Evolutionary conservation across 345 rosid genomes (phyloP).

Genomic region (Brassica incana): DNA sequence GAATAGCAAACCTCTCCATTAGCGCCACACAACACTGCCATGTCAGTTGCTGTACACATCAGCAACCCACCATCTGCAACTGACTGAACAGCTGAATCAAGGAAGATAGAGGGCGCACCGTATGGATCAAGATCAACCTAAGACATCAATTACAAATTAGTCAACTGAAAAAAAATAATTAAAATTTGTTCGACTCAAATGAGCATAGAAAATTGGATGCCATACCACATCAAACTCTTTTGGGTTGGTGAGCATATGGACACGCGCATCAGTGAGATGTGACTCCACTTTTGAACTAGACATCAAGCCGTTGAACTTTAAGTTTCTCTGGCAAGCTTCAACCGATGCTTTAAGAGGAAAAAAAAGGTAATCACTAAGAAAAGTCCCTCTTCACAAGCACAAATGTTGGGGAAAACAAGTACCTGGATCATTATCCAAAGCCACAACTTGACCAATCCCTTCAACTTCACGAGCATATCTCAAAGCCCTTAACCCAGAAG

Average conservation of each 20-base stretch:
- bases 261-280: constrained; percentile 93
- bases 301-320: constrained; percentile 86
- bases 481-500: constrained; percentile 91
- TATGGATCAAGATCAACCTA: constrained; percentile 99
- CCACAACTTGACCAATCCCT: constrained; percentile 91
- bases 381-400: not conserved
- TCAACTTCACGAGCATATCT: constrained; percentile 95
- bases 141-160: constrained; percentile 30
- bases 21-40: constrained; percentile 99
- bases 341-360: constrained; percentile 56
- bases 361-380: not conserved
- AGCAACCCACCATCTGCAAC: constrained; percentile 94
- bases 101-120: constrained; percentile 92
- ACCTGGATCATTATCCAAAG: constrained; percentile 97
- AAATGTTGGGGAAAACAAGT: not conserved
- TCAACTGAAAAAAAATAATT: not conserved
- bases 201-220: not conserved
- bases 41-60: constrained; percentile 99
- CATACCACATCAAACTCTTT: constrained; percentile 96
- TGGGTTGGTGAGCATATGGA: constrained; percentile 88
- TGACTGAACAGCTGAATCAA: constrained; percentile 95
- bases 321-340: constrained; percentile 91
- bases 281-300: constrained; percentile 92
- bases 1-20: constrained; percentile 99
- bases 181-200: too few relatives aligned